Evolutionary conservation across 2,329 filamentous ascomycete species (phyloP), one percentile per base, ranked within the genome.

Genomic region (Trichoderma endophyticum): DNA sequence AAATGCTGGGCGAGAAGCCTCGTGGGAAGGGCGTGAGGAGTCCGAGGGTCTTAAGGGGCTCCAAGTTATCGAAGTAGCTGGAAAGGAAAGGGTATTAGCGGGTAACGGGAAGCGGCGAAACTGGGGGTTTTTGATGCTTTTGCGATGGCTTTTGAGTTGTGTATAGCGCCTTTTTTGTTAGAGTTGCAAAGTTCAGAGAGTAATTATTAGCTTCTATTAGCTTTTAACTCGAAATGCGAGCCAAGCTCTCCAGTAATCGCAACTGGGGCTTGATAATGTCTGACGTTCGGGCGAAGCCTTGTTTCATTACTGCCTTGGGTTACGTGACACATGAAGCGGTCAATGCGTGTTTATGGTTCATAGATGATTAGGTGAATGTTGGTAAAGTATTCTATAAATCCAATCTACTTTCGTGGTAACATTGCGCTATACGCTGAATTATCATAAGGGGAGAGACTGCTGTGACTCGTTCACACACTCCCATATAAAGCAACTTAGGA

Each of bases 141-240:
- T 60, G 6, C 26, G 51, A 21, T 48, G 59, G 59, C 21, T 43
- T 63, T 28, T 39, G 63, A 66, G 63, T 66, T 66, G 63, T 62
- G 66, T 70, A 70, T 70, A 70, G 59, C 59, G 32, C 32, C 30
- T n/a, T 60, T 60, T 60, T 60, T 60, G 36, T 43, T 62, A 70
- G 67, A 62, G 48, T 70, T 43, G 32, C 54, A 32, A 21, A 59
- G 51, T 12, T 51, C 21, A 36, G 36, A 62, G 51, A 36, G 36
- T 14, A 61, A 62, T 54, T 54, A 62, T 36, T n/a, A 62, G 21
- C 30, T 28, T 70, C 51, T 48, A 70, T 62, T 43, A 59, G 51
- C 51, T 36, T 59, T 59, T 54, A 54, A 43, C 30, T 62, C 34
- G 39, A 61, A 63, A 54, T 61, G 39, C 57, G 12, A 62, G 57